Evolutionary conservation across 192 early-diverging fungal genomes (phyloP), one percentile per base, ranked within the genome.

Genomic region (Linnemannia schmuckeri): DNA sequence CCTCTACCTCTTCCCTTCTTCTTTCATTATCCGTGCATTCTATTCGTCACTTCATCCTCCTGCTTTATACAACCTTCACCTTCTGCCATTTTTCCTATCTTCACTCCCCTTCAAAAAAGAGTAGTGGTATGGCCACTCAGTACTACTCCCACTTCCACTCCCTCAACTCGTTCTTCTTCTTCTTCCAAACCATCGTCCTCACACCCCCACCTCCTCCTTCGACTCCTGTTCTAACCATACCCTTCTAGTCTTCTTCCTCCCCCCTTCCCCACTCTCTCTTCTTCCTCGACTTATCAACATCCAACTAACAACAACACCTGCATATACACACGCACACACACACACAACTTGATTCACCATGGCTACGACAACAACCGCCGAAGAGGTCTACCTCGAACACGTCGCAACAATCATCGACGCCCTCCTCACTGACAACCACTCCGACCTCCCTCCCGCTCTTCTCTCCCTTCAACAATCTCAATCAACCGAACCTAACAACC

Each of bases 311-410:
- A n/a, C 24, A 18, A 6, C 27, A 33, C 35, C 40, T 17, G 20
- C 49, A 54, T 24, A 22, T 4, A n/a, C 8, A 20, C 46, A 52
- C 22, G 3, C 20, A 18, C 5, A 18, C 49, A 52, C 49, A 27
- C 47, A 40, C 44, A 69, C 76, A 77, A 12, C 13, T 46, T 13
- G 15, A 46, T 46, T 15, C 37, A 38, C 27, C 69, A 77, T 77
- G 76, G 63, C 76, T 0, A 69, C 76, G 37, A 41, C 66, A 27
- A 44, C 70, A 13, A 76, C 74, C 5, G 41, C 75, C 24, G 75
- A 49, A 55, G 83, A 80, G n/a, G 30, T 70, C 54, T 85, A 85
- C 73, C 80, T 85, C 74, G 74, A 46, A n/a, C 83, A 85, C 72
- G 75, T 85, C 12, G 83, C 75, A 71, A 41, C 76, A 47, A 75